These are phyloP conservation scores for Eutypella sp. DNA, from an alignment of 2,329 filamentous ascomycete genomes.

Conservation along the genomic window DNA sequence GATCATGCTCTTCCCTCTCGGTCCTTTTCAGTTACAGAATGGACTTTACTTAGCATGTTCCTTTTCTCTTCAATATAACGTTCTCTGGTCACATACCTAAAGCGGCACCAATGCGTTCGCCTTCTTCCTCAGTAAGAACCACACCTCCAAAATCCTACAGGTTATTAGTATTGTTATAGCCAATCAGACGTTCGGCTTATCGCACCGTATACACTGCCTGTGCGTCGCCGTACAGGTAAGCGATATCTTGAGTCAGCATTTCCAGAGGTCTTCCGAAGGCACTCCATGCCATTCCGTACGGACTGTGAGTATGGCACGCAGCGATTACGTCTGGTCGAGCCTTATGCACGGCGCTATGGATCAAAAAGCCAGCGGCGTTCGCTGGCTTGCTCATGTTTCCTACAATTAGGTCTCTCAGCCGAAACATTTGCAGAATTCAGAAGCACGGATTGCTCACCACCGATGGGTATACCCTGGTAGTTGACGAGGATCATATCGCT, in stretches of 20 bases:
- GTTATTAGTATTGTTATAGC: too few relatives aligned
- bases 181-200: too few relatives aligned
- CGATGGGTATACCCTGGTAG: slow-evolving; percentile 50
- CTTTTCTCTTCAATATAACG: too few relatives aligned
- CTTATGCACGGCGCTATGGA: slow-evolving; percentile 56
- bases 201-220: slow-evolving; percentile 57
- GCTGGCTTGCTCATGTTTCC: slow-evolving; percentile 46
- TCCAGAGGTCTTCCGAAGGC: slow-evolving; percentile 52
- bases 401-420: too few relatives aligned
- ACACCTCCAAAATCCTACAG: slow-evolving; percentile 57
- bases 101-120: slow-evolving; percentile 48
- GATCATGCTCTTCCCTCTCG: slow-evolving; percentile 47
- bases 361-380: slow-evolving; percentile 57
- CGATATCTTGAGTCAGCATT: slow-evolving; percentile 57
- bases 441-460: slow-evolving; percentile 29
- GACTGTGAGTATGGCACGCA: slow-evolving; percentile 57
- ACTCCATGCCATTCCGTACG: slow-evolving; percentile 55
- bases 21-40: too few relatives aligned
- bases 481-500: slow-evolving; percentile 57
- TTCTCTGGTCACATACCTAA: too few relatives aligned
- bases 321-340: slow-evolving; percentile 54
- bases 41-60: too few relatives aligned
- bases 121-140: slow-evolving; percentile 55
- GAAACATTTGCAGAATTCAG: too few relatives aligned
- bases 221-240: slow-evolving; percentile 49